Base-by-base conservation (phyloP, 2,329 filamentous ascomycete species). In the Apiospora rasikravindrae region DNA sequence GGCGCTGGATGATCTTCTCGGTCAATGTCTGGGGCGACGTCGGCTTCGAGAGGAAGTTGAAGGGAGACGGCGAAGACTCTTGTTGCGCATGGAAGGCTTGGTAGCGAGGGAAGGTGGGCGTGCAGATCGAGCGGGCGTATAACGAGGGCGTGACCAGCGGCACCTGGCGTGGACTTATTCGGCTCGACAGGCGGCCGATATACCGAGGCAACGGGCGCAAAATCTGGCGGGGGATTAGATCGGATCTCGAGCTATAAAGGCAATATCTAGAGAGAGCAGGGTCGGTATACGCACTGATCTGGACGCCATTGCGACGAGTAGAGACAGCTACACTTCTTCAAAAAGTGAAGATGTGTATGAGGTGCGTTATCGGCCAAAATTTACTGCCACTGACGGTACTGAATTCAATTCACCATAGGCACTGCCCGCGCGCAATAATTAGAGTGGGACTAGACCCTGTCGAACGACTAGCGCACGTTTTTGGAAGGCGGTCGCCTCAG, bases 1-100 rank as follows among this genome's bases (percentile, higher is more conserved):
- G 53, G 22, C 64, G 70, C 45, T 71, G 70, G 13, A 71, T 49
- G 26, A 71, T 71, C 67, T 71, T 71, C 44, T 71, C 70, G 67
- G 70, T 71, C 29, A 71, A 29, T 3, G 70, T 71, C 70, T 71
- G 70, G 8, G 70, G 66, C 47, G 61, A 22, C 7, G 33, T 29
- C 19, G 51, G n/a, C 47, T 68, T 68, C n/a, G 22, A 14, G 42
- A 44, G n/a, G 26, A 68, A 45, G 42, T 44, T 45, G 47, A 51
- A 40, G 45, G 68, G 33, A 22, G 68, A 51, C 33, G 47, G n/a
- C 44, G 29, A 24, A 14, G 29, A 19, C 29, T 53, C 45, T 40
- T 53, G 68, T 24, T 69, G 68, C 33, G 68, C 29, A 14, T 69
- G 68, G 68, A 51, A 69, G 10, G 68, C 68, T n/a, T 69, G 67